Percentiles rank a stretch among this genome's conserved stretches.
Evolutionary conservation across 2,329 filamentous ascomycete species (phyloP).

Genomic region (Aspergillus viridinutans): DNA sequence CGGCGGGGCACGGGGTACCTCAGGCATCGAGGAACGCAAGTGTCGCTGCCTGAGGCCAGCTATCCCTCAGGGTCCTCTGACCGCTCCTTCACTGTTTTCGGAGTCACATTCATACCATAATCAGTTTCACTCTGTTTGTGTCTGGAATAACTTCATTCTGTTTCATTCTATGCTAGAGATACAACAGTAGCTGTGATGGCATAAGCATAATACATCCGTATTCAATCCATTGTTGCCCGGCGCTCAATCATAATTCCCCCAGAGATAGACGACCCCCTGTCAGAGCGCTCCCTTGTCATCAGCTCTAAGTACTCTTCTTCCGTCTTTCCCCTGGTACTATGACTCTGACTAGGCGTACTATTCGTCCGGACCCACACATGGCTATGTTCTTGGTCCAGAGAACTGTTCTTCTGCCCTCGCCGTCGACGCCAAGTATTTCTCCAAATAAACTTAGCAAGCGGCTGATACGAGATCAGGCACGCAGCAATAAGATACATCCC

Average conservation of each 20-base stretch:
- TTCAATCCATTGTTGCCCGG: neutral
- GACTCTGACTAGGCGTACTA: neutral
- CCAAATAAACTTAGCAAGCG: neutral
- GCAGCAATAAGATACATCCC: conserved; percentile 2
- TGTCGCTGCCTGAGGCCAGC: neutral
- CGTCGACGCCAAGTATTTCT: neutral
- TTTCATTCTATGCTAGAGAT: neutral
- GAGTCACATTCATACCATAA: neutral
- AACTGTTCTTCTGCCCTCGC: neutral
- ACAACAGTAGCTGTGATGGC: neutral
- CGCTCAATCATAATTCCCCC: neutral
- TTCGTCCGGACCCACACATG: neutral
- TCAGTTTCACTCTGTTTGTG: too few relatives aligned
- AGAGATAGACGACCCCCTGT: neutral
- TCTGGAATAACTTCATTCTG: neutral
- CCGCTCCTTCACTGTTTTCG: neutral
- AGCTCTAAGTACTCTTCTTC: neutral
- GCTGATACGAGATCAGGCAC: neutral
- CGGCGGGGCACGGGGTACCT: neutral
- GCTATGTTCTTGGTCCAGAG: neutral
- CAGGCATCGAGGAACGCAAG: neutral
- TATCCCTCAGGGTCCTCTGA: neutral
- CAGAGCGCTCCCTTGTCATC: neutral
- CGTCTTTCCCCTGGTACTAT: neutral
- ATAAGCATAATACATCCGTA: neutral